Evolutionary conservation across 176 grass and related monocot species (phyloP), one percentile per base, ranked within the genome.

Genomic region (Puccinellia tenuiflora): DNA sequence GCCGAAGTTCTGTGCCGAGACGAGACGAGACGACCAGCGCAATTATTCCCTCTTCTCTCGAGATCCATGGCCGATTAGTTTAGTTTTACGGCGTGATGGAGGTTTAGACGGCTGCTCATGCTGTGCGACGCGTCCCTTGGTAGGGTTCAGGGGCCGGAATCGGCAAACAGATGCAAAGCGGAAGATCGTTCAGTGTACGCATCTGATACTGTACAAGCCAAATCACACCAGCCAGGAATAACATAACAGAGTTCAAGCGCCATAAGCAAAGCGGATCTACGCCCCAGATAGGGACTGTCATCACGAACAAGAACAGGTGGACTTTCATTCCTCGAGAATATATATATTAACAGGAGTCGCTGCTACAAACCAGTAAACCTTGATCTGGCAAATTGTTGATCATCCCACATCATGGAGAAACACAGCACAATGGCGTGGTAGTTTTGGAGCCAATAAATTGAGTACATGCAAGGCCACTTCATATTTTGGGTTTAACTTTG

Each of bases 321-420:
- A 65, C 28, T 10, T 65, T 80, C 13, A 28, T 71, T 43, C 63
- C 31, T 26, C 16, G 12, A 45, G 17, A 79, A 83, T 52, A 72
- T 83, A 83, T 52, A 72, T 83, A 78, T 62, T 83, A 43, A 86
- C 80, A 78, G 16, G 13, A 60, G 26, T 28, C 0, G 25, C 66
- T 14, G 14, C 45, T 16, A 16, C 64, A 59, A 59, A 16, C 16
- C 4, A 80, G 50, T 20, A 64, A n/a, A 34, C 24, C 5, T 59
- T 38, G 34, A 84, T 28, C 33, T 28, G 54, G 25, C 55, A 42
- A 42, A 73, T 16, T 9, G 34, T 65, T 52, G 35, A 61, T 22
- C 34, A 43, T 7, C 70, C 45, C 34, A 73, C 14, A 47, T 2
- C 20, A 46, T 35, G 66, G 42, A 24, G 1, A 56, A 53, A 71